Conservation (phyloP, 2,329 filamentous ascomycete species). For the Apiospora hydei region DNA sequence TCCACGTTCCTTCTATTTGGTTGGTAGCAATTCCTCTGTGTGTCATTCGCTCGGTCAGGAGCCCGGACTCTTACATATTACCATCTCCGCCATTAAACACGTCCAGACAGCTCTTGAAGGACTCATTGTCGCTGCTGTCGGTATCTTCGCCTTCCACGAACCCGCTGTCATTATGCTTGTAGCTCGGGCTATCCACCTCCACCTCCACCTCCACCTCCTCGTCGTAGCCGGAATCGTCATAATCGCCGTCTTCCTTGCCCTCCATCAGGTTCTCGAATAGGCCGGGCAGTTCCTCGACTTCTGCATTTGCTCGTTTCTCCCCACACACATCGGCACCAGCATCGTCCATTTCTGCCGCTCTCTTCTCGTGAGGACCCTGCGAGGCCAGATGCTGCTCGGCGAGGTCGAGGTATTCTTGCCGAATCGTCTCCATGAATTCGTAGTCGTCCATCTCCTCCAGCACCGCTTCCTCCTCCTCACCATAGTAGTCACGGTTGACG, state of each 20-base stretch:
- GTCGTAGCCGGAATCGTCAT: neutral
- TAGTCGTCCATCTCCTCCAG: neutral
- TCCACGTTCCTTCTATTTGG: neutral
- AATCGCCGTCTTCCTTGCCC: neutral
- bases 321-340: neutral
- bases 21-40: neutral
- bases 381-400: slow-evolving; percentile 5
- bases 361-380: neutral
- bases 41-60: no score
- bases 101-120: neutral
- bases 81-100: neutral
- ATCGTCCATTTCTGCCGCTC: no score
- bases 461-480: neutral
- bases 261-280: neutral
- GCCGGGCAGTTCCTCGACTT: neutral
- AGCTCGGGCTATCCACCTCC: neutral
- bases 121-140: slow-evolving; percentile 8
- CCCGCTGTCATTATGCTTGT: neutral
- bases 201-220: neutral
- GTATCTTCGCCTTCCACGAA: neutral
- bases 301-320: no score
- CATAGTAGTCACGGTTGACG: neutral
- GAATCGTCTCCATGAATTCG: neutral
- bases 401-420: slow-evolving; percentile 1
- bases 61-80: no score